Conservation (phyloP, 345 rosid species). For the Lagerstroemia speciosa region DNA sequence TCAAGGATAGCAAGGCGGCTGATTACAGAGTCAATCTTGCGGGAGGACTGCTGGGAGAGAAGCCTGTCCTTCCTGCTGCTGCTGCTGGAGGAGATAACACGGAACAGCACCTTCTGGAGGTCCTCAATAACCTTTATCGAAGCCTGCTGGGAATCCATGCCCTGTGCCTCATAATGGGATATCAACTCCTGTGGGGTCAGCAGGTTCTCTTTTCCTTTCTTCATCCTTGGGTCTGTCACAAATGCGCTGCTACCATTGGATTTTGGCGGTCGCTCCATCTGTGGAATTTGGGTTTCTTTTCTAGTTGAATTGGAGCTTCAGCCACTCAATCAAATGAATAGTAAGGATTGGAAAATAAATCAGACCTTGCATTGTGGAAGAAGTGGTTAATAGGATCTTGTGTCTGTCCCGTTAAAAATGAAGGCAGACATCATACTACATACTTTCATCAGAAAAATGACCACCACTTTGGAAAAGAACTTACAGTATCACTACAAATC, state of each 20-base stretch:
- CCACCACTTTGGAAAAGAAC: background rate
- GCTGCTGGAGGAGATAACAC: constrained; percentile 36
- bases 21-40: constrained; percentile 53
- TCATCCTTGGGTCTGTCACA: background rate
- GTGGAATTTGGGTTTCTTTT: background rate
- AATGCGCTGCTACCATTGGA: constrained; percentile 1
- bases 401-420: too few species aligned
- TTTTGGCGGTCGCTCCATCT: constrained; percentile 10
- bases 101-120: constrained; percentile 60
- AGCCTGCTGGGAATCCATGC: constrained; percentile 64
- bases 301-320: background rate
- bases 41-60: constrained; percentile 30
- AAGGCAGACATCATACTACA: background rate
- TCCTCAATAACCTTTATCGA: constrained; percentile 78
- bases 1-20: constrained; percentile 60
- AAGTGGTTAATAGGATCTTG: background rate
- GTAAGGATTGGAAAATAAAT: background rate
- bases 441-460: background rate
- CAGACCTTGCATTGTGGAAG: background rate
- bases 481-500: background rate
- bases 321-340: background rate
- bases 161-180: constrained; percentile 64
- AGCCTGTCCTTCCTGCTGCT: constrained; percentile 25
- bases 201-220: constrained; percentile 25
- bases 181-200: constrained; percentile 69